Conservation (phyloP, 306 rosid species). For the Quercus alba region DNA sequence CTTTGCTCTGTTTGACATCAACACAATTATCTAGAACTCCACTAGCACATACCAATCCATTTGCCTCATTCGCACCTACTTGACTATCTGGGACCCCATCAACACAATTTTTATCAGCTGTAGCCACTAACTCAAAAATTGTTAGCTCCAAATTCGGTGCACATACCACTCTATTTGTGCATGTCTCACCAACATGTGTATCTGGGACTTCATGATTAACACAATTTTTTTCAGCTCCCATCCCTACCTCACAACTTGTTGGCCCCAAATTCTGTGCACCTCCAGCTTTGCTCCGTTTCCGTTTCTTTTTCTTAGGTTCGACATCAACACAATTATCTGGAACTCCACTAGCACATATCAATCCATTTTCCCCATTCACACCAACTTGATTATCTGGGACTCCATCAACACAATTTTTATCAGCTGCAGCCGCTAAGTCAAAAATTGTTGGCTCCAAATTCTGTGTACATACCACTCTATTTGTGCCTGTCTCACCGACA, state of each 20-base stretch:
- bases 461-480: not conserved
- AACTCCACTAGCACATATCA: not conserved
- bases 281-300: not conserved
- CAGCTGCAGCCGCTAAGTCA: not conserved
- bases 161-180: not conserved
- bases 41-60: not conserved
- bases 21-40: not conserved
- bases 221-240: not conserved
- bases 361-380: not conserved
- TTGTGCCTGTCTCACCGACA: not conserved
- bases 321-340: not conserved
- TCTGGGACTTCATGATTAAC: not conserved
- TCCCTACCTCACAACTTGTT: not conserved
- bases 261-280: not conserved
- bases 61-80: not conserved
- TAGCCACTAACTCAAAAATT: not conserved
- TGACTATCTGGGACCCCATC: not conserved
- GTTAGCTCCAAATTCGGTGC: not conserved
- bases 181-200: not conserved
- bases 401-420: not conserved
- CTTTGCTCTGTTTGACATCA: no score
- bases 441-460: not conserved
- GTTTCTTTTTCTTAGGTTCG: not conserved
- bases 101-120: not conserved
- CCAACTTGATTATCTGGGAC: not conserved